These are phyloP conservation scores for Pascua guehoae DNA, from an alignment of 1,284 basidiomycete species.

Conservation along the genomic window DNA sequence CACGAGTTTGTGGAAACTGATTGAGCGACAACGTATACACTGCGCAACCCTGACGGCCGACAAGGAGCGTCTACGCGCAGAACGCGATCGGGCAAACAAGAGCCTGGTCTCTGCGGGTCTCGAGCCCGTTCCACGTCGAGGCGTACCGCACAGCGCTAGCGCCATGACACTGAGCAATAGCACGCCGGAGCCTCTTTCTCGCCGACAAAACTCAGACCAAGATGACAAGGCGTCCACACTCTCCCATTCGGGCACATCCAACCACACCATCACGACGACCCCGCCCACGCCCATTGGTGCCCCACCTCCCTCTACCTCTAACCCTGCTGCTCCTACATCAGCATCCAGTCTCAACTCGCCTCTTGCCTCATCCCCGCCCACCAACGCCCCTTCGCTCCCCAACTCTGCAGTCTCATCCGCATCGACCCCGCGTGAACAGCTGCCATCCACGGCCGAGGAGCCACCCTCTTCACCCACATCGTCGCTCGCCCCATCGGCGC, in stretches of 20 bases:
- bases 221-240: conserved; percentile 19
- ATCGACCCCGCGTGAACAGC: too few species aligned
- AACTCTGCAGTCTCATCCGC: too few species aligned
- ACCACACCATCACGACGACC: too few species aligned
- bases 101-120: conserved; percentile 32
- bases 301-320: not conserved
- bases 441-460: too few species aligned
- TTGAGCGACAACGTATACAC: conserved; percentile 68
- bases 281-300: not conserved
- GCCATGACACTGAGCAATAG: conserved; percentile 23
- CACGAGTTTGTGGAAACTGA: conserved; percentile 82
- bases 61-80: conserved; percentile 67
- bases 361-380: too few species aligned
- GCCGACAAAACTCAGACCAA: conserved; percentile 37
- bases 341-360: not conserved
- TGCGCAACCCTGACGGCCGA: conserved; percentile 37
- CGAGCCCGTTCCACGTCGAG: conserved; percentile 27
- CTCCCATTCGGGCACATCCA: too few species aligned
- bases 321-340: conserved; percentile 1
- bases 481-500: conserved; percentile 8
- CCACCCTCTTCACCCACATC: not conserved
- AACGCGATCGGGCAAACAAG: conserved; percentile 59
- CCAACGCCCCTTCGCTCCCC: too few species aligned
- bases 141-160: conserved; percentile 34
- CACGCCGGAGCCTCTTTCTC: conserved; percentile 2